These are phyloP conservation scores for Talaromyces sp. DNA, from an alignment of 2,329 filamentous ascomycete genomes.

Conservation along the genomic window DNA sequence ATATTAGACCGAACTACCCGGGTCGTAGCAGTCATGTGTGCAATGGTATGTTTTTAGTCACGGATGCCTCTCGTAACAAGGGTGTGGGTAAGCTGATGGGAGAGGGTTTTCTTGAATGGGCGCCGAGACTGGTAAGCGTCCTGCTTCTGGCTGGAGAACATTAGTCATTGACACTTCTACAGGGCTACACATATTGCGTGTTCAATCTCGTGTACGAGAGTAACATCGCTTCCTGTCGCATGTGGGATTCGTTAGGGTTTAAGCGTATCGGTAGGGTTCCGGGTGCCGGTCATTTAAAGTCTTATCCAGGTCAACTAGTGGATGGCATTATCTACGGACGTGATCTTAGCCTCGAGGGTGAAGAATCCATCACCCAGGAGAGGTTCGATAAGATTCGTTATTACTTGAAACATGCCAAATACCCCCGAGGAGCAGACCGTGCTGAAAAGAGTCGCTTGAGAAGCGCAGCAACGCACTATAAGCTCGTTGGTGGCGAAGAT, in stretches of 20 bases:
- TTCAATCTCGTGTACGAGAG: slow-evolving; percentile 95
- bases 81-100: slow-evolving; percentile 74
- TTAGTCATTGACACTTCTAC: not conserved
- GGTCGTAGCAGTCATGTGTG: slow-evolving; percentile 87
- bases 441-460: slow-evolving; percentile 93
- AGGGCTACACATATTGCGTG: slow-evolving; percentile 85
- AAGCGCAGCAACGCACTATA: slow-evolving; percentile 93
- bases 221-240: slow-evolving; percentile 82
- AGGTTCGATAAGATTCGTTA: slow-evolving; percentile 98
- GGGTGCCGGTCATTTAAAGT: slow-evolving; percentile 65
- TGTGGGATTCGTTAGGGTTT: slow-evolving; percentile 90
- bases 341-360: slow-evolving; percentile 60
- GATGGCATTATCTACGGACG: slow-evolving; percentile 76
- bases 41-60: slow-evolving; percentile 71
- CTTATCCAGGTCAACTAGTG: slow-evolving; percentile 64
- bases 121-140: slow-evolving; percentile 56
- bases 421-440: slow-evolving; percentile 87
- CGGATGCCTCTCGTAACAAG: slow-evolving; percentile 67
- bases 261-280: slow-evolving; percentile 85
- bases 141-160: slow-evolving; percentile 28
- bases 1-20: slow-evolving; percentile 91
- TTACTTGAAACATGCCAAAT: slow-evolving; percentile 91
- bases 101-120: slow-evolving; percentile 73
- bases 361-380: slow-evolving; percentile 87
- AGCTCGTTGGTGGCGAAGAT: slow-evolving; percentile 58